Conservation (phyloP, 192 early-diverging fungal genomes). For the Backusella parvicylindrica region DNA sequence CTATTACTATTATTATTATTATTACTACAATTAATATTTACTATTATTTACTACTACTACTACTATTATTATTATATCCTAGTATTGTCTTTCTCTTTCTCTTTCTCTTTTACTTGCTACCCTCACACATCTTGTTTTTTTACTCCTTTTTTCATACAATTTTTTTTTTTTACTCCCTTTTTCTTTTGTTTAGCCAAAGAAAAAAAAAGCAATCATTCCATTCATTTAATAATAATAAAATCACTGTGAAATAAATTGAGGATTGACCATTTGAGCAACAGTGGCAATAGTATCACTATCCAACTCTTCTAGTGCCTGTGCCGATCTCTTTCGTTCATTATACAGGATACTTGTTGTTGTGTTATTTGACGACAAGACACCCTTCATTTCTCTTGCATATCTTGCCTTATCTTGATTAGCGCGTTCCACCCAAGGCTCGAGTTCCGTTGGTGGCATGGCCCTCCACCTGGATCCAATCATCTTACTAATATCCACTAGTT, state of each 20-base stretch:
- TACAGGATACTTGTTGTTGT: neutral
- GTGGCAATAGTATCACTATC: slow-evolving; percentile 25
- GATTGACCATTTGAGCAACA: slow-evolving; percentile 23
- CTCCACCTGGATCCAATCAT: slow-evolving; percentile 69
- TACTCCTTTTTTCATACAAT: neutral
- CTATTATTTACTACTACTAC: neutral
- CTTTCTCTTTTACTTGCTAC: neutral
- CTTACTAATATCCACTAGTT: slow-evolving; percentile 70
- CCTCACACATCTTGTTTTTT: neutral
- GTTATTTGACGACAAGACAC: neutral
- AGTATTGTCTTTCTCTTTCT: neutral
- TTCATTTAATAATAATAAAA: neutral
- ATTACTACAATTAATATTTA: neutral
- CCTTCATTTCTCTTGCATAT: slow-evolving; percentile 63
- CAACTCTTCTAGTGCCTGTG: slow-evolving; percentile 2
- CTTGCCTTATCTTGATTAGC: slow-evolving; percentile 60
- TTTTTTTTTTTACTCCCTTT: neutral
- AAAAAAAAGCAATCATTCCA: neutral
- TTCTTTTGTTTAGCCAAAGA: neutral
- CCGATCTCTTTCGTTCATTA: neutral
- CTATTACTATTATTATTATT: neutral
- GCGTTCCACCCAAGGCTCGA: slow-evolving; percentile 46
- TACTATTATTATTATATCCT: neutral
- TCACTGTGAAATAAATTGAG: neutral
- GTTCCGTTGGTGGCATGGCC: slow-evolving; percentile 47